Conservation (phyloP, 208 protist species). For the Herpetomonas samuelpessoai region DNA sequence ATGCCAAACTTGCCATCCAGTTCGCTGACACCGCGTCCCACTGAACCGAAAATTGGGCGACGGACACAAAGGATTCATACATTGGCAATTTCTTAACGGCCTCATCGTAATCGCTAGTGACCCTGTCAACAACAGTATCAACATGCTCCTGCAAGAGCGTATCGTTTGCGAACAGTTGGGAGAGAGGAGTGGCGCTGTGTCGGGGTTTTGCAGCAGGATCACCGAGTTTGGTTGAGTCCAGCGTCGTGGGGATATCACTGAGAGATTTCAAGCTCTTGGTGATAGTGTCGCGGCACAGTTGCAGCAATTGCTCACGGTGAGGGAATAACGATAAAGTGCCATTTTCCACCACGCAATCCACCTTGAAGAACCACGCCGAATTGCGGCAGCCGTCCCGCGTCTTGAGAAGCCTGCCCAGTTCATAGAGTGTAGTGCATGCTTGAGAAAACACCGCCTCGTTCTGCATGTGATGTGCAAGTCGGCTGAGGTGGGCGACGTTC, state of each 20-base stretch:
- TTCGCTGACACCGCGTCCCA: slow-evolving; percentile 25
- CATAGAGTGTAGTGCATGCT: slow-evolving; percentile 50
- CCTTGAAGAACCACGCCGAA: slow-evolving; percentile 66
- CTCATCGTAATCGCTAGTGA: slow-evolving; percentile 39
- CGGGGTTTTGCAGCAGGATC: slow-evolving; percentile 6
- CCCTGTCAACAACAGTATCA: slow-evolving; percentile 10
- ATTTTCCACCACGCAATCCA: slow-evolving; percentile 54
- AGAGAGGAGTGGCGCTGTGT: neutral
- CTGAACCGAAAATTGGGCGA: slow-evolving; percentile 33
- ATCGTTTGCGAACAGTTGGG: slow-evolving; percentile 8
- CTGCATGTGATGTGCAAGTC: slow-evolving; percentile 76
- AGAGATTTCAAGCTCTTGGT: slow-evolving; percentile 30
- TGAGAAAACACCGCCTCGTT: slow-evolving; percentile 73
- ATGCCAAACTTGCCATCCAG: slow-evolving; percentile 17
- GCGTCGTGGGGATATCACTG: slow-evolving; percentile 21
- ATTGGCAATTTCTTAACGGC: slow-evolving; percentile 20
- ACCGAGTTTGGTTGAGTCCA: slow-evolving; percentile 14
- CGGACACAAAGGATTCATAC: slow-evolving; percentile 29
- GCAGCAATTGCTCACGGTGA: slow-evolving; percentile 30
- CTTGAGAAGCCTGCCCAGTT: slow-evolving; percentile 42
- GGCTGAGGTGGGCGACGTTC: slow-evolving; percentile 71
- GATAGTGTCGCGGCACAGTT: slow-evolving; percentile 30
- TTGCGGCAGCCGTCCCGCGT: slow-evolving; percentile 27
- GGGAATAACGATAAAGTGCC: slow-evolving; percentile 46
- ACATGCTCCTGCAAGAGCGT: slow-evolving; percentile 23